Base-by-base conservation (phyloP, 2,329 filamentous ascomycete genomes). In the Aspergillus sp. region DNA sequence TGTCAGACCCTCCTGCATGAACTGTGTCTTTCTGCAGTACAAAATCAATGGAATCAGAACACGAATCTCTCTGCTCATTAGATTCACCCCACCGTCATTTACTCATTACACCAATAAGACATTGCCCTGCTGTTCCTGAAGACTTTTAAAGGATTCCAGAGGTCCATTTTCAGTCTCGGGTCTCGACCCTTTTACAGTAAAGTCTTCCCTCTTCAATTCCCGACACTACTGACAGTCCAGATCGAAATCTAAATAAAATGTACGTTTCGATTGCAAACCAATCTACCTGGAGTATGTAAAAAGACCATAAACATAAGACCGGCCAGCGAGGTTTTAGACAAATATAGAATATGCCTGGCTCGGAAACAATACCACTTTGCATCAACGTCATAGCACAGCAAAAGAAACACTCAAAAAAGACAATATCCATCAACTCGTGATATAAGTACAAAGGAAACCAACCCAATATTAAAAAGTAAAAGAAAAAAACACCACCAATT, bases 401-500 rank as follows among this genome's bases (percentile, higher is more conserved):
- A 35, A 57, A 52, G n/a, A 48, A 45, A 37, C 15, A n/a, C 14
- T 33, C 41, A 56, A 51, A 47, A 31, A 40, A 48, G 56, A 33
- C 53, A 53, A 52, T 57, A 63, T 68, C 65, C 69, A 71, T 73
- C 66, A 67, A 67, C 67, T 70, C 70, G 68, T 71, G 57, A 69
- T 69, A 70, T 71, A 66, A 62, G 58, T 70, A 68, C 64, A 59
- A 46, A 65, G 57, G 59, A 66, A 61, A 37, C 31, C 7, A 33
- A 33, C 46, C 57, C 43, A 48, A 56, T 27, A 55, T 55, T 55
- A 56, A 48, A 31, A 31, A 19, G 45, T 47, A 48, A 55, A 27
- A 48, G 27, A 24, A 46, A 47, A 44, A 52, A 37, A 48, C 27
- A 51, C 40, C 23, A 23, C 17, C 11, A 43, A 48, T 12, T 33